Conservation (phyloP, 306 rosid genomes). For the Geum urbanum region DNA sequence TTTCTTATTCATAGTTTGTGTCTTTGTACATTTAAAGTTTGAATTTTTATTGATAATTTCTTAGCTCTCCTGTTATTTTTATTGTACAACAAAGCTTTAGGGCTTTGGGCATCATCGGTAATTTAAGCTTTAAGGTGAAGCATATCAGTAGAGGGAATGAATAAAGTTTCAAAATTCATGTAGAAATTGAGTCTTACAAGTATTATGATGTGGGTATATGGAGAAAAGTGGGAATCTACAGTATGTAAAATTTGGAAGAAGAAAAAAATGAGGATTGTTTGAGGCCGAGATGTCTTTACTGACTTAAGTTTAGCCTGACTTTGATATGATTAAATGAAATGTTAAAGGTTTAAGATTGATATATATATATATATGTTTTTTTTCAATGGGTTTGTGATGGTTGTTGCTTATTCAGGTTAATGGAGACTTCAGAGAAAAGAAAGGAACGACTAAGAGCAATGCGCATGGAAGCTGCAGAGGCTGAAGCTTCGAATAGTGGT, state of each 20-base stretch:
- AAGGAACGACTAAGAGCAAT: slow-evolving; percentile 69
- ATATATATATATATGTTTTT: not conserved
- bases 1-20: not conserved
- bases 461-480: slow-evolving; percentile 61
- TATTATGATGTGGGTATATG: too few relatives aligned
- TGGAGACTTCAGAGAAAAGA: slow-evolving; percentile 86
- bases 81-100: not conserved
- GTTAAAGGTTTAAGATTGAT: not conserved
- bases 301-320: not conserved
- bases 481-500: slow-evolving; percentile 31
- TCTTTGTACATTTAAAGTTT: not conserved
- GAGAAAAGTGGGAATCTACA: too few relatives aligned
- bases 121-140: not conserved
- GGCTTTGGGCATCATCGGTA: not conserved
- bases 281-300: not conserved
- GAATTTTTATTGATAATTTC: not conserved
- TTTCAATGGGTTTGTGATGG: not conserved
- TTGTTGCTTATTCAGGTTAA: slow-evolving; percentile 26
- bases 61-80: not conserved
- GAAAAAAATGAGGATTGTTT: not conserved
- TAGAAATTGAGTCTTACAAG: not conserved
- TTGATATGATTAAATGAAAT: too few relatives aligned
- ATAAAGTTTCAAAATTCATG: not conserved
- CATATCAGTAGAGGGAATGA: not conserved
- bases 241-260: too few relatives aligned